Conservation (phyloP, 1,284 basidiomycete species). For the Agaricales sp. region DNA sequence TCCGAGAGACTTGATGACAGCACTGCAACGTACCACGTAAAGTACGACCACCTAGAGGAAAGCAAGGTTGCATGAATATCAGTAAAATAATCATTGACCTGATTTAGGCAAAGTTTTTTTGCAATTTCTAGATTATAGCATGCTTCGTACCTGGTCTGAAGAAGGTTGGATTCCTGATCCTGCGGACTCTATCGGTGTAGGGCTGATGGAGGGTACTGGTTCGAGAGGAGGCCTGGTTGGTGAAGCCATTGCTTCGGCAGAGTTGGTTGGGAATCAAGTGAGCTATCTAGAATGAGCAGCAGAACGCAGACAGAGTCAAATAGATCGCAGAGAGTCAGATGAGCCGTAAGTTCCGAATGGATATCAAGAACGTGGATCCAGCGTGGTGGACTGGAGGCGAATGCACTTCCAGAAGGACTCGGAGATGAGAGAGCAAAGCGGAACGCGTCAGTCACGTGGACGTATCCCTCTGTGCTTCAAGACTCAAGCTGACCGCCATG, state of each 20-base stretch:
- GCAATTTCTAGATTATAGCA: no score
- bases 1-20: no score
- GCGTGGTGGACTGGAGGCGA: neutral
- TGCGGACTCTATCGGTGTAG: neutral
- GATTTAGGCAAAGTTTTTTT: no score
- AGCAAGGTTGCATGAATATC: no score
- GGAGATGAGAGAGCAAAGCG: neutral
- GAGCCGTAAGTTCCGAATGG: no score
- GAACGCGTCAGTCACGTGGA: neutral
- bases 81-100: no score
- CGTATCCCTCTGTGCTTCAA: neutral
- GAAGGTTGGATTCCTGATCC: constrained; percentile 21
- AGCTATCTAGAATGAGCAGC: neutral
- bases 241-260: neutral
- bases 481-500: neutral
- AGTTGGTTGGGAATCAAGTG: no score
- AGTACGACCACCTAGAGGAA: constrained; percentile 45
- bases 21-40: constrained; percentile 61
- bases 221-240: constrained; percentile 18
- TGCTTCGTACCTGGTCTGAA: constrained; percentile 33
- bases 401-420: no score
- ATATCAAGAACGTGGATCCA: neutral
- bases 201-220: neutral
- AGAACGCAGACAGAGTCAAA: neutral
- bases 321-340: neutral